phyloP scores from a whole-genome alignment of 345 rosid species.

The Hirschfeldia incana region DNA sequence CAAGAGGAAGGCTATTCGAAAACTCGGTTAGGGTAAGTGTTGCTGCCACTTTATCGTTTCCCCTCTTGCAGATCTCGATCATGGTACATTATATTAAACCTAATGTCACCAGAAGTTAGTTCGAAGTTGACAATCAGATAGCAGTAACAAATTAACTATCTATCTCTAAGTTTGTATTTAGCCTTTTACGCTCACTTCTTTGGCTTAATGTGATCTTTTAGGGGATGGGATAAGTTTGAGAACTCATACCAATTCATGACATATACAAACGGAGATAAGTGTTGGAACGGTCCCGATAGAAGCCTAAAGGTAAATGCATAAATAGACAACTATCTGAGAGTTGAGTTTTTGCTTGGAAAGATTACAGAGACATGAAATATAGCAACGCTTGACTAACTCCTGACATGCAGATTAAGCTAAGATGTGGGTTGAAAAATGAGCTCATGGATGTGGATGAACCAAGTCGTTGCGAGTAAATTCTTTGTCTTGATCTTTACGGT shows the following conservation, averaged over 20 bases:
- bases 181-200: background rate
- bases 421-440: constrained; percentile 86
- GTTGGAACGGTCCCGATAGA: constrained; percentile 99
- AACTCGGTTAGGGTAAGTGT: constrained; percentile 76
- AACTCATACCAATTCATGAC: constrained; percentile 61
- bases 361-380: background rate
- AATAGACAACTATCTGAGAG: background rate
- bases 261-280: constrained; percentile 76
- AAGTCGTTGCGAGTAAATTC: constrained; percentile 93
- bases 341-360: constrained; percentile 9
- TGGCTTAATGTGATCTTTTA: constrained; percentile 25
- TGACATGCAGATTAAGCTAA: constrained; percentile 64
- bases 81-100: background rate
- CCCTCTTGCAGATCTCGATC: background rate
- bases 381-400: constrained; percentile 4
- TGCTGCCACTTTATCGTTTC: background rate
- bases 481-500: background rate
- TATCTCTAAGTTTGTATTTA: background rate
- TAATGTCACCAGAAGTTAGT: background rate
- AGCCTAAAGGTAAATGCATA: constrained; percentile 64
- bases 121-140: background rate
- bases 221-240: constrained; percentile 88
- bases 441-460: constrained; percentile 86
- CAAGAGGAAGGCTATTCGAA: constrained; percentile 76
- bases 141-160: background rate